A percentile compares a stretch with the other conserved stretches of the same genome.
Conservation (phyloP, 257 asterid species). For the Rubia yunnanensis region DNA sequence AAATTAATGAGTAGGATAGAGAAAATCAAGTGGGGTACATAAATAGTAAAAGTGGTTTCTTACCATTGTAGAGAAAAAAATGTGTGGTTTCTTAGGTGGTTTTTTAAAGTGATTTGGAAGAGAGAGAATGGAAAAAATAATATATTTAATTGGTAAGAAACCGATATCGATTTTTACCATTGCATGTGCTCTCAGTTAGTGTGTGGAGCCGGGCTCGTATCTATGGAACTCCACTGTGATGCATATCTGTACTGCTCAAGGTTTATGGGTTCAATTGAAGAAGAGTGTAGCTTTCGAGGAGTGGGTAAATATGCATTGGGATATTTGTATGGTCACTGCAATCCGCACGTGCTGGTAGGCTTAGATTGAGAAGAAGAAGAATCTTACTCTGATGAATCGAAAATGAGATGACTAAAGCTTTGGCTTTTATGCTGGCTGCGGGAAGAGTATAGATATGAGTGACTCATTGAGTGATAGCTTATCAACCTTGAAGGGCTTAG, state of each 20-base stretch:
- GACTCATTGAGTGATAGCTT: conserved; percentile 15
- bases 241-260: conserved; percentile 24
- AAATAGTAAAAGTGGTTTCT: too few species aligned
- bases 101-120: too few species aligned
- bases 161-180: too few species aligned
- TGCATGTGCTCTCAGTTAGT: too few species aligned
- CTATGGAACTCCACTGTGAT: conserved; percentile 22
- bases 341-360: conserved; percentile 13
- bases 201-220: conserved; percentile 28
- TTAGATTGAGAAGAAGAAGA: conserved; percentile 17
- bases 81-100: too few species aligned
- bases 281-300: conserved; percentile 10
- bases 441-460: conserved; percentile 14
- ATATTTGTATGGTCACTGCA: conserved; percentile 11
- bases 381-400: conserved; percentile 21
- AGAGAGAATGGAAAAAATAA: too few species aligned
- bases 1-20: too few species aligned
- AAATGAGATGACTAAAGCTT: conserved; percentile 18
- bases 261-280: conserved; percentile 12
- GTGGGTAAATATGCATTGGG: conserved; percentile 8
- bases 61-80: too few species aligned
- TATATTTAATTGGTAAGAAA: too few species aligned
- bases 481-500: conserved; percentile 1
- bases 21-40: too few species aligned
- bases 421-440: conserved; percentile 12